Base-by-base conservation (phyloP, 1,284 basidiomycete species). In the Cryptococcus sp. region DNA sequence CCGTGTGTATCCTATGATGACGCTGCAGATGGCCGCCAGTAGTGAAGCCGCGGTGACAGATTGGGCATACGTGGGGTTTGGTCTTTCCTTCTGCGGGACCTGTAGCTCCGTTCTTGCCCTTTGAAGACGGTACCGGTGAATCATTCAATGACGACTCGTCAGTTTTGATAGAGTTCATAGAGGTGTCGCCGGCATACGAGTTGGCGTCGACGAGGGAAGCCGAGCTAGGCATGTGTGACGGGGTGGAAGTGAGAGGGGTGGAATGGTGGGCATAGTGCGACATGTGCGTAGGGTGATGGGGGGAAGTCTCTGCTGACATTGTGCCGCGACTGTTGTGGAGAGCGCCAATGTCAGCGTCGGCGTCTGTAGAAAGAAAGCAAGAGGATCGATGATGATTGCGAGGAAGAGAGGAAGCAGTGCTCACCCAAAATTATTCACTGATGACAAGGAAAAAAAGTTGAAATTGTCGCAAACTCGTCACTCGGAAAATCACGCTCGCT, bases 1-100 rank as follows among this genome's bases (percentile, higher is more conserved):
- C 75, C 3, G 75, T 76, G 55, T 77, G 76, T 43, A 78, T 78
- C 61, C 74, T 57, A 61, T 75, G 74, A 64, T 77, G 75, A 47
- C 76, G 60, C 60, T 77, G 75, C 47, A 78, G 55, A 63, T 78
- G 76, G 2, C 76, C 76, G 7, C 74, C 75, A 8, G 75, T 76
- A 25, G 76, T 76, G 58, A 77, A 78, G 1, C 69, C 73, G 41
- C 73, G 61, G 46, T 70, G 61, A 58, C 74, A 77, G 41, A 72
- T 71, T 27, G 66, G 68, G 57, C 76, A 77, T n/a, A 73, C 62
- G 58, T 78, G 76, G 16, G 76, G 74, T 61, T 76, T 76, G 19
- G 73, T 48, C 57, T 75, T 76, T 52, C 69, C 72, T 43, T 77
- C 75, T 46, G 72, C 75, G n/a, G 75, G 72, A 45, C 75, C 75